Evolutionary conservation across 805 yeast species (phyloP), one percentile per base, ranked within the genome.

Genomic region (Cyberlindnera xylosilytica): DNA sequence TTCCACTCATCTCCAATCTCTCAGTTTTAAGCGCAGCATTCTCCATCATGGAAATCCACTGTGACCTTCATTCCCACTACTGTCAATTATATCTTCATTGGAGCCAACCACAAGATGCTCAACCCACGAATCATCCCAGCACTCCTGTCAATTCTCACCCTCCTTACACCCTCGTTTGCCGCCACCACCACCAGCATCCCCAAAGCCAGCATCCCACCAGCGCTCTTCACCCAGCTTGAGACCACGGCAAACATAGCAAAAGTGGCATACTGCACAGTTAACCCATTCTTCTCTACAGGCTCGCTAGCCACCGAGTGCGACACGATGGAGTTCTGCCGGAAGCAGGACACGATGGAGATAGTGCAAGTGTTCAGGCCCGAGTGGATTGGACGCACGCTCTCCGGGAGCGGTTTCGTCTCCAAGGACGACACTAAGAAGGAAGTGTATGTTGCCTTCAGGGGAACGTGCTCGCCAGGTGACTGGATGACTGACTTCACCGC

Each of bases 391-490:
- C 54, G 67, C 46, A 70, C 73, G 18, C 70, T 73, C 13, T 60
- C 64, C 2, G 83, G 86, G 1, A 67, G 80, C 4, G 87, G 85
- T 0, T 72, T 62, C 52, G 66, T 77, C 19, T 76, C 78, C 8
- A 63, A 72, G 6, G 83, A 80, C 56, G 69, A 69, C 45, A 49
- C 48, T 2, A 53, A 57, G 17, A 56, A 68, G 34, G 67, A 72
- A 36, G 63, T 84, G 5, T 57, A 73, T 17, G 58, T 81, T 32
- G 75, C 69, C 0, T 81, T 79, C 50, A 70, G 88, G 62, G 93
- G 93, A 5, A 77, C 88, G 0, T 63, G 79, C 1, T 70, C 81
- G 8, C 57, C 69, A 13, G 68, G 71, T 32, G 93, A 86, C 56
- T 80, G 86, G 83, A 42, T 71, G 11, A 69, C 78, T 24, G 84